Conservation (phyloP, 345 rosid species). For the Fremontodendron californicum region DNA sequence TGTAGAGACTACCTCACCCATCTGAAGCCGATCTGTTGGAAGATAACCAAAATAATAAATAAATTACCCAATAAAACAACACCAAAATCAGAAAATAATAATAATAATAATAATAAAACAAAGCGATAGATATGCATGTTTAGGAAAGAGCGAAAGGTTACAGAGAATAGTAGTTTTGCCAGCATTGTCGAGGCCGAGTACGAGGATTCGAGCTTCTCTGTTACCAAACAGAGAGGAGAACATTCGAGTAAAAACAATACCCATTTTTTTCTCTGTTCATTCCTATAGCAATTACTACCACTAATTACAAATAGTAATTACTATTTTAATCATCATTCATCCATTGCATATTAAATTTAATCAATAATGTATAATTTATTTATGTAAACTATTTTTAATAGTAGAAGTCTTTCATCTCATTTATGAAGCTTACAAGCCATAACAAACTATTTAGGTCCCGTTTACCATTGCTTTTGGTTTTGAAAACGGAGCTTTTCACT, state of each 20-base stretch:
- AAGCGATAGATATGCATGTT: not conserved
- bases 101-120: not conserved
- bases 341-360: too few species aligned
- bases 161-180: constrained; percentile 63
- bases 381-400: too few species aligned
- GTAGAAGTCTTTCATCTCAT: not conserved
- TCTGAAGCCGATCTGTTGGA: constrained; percentile 49
- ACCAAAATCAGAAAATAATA: not conserved
- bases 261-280: constrained; percentile 23
- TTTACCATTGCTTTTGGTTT: too few species aligned
- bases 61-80: not conserved
- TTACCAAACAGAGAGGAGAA: constrained; percentile 46
- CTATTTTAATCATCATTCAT: too few species aligned
- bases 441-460: too few species aligned
- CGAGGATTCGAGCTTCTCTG: constrained; percentile 56
- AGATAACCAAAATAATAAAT: not conserved
- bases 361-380: too few species aligned
- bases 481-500: too few species aligned
- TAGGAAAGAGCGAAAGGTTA: constrained; percentile 8
- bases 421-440: not conserved
- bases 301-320: too few species aligned
- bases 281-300: not conserved
- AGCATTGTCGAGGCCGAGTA: constrained; percentile 60
- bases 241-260: constrained; percentile 40
- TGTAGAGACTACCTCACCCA: constrained; percentile 60